phyloP scores from a whole-genome alignment of 768 basidiomycete species.

The Termitomyces sp. region DNA sequence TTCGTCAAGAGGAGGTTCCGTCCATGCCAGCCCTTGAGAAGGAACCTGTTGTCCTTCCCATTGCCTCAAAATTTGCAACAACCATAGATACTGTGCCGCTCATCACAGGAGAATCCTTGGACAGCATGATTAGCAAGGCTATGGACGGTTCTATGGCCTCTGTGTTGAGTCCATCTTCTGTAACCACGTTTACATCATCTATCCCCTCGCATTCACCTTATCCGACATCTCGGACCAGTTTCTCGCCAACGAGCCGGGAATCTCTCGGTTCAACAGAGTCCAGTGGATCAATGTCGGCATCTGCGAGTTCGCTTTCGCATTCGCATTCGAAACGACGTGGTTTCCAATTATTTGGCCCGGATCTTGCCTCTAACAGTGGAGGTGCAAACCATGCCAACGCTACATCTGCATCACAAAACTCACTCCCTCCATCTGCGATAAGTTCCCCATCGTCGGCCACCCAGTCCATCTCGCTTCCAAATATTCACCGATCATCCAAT shows the following conservation, averaged over 20 bases:
- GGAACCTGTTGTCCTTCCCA: constrained; percentile 35
- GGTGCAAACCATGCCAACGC: constrained; percentile 13
- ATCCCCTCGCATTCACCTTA: neutral
- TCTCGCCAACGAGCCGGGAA: constrained; percentile 6
- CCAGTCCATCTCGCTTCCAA: constrained; percentile 18
- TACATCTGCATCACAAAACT: constrained; percentile 12
- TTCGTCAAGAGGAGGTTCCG: constrained; percentile 22
- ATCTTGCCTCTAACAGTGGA: neutral
- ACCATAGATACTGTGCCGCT: constrained; percentile 17
- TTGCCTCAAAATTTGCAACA: constrained; percentile 43
- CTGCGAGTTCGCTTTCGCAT: constrained; percentile 13
- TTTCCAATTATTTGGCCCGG: constrained; percentile 8
- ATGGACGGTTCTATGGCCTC: constrained; percentile 5
- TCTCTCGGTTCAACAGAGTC: constrained; percentile 17
- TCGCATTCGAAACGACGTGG: constrained; percentile 15
- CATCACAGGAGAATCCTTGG: constrained; percentile 7
- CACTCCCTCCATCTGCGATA: constrained; percentile 7
- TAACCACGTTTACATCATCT: neutral
- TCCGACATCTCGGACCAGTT: neutral
- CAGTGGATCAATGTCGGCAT: constrained; percentile 7
- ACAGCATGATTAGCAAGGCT: constrained; percentile 4
- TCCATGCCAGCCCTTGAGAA: constrained; percentile 20
- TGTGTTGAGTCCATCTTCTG: neutral
- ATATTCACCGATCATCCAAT: neutral
- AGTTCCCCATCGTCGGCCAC: constrained; percentile 11